Conservation (phyloP, 2,329 filamentous ascomycete species). For the Alternaria novae-zelandiae region DNA sequence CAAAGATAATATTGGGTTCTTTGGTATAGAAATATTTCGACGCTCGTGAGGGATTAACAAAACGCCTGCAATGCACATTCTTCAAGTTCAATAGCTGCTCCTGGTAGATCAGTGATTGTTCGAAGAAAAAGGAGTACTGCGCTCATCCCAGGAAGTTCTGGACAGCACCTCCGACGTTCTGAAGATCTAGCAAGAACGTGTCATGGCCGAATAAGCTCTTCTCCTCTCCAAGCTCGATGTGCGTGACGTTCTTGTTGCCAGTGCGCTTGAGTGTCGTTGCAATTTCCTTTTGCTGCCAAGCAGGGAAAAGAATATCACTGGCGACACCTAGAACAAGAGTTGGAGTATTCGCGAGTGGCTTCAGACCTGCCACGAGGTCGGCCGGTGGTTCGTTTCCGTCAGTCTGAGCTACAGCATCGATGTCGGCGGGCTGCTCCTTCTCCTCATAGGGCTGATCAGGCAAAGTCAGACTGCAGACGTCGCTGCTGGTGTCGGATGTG, state of each 20-base stretch:
- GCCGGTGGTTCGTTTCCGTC: slow-evolving; percentile 66
- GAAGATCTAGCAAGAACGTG: slow-evolving; percentile 89
- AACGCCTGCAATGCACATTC: slow-evolving; percentile 36
- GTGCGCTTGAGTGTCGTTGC: slow-evolving; percentile 78
- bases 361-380: slow-evolving; percentile 80
- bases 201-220: slow-evolving; percentile 95
- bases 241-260: slow-evolving; percentile 82
- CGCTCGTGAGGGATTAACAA: not conserved
- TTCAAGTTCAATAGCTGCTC: not conserved
- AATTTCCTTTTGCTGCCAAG: slow-evolving; percentile 97
- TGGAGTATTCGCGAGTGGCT: slow-evolving; percentile 74
- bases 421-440: slow-evolving; percentile 62
- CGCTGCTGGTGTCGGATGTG: slow-evolving; percentile 31
- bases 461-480: slow-evolving; percentile 79
- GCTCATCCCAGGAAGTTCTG: slow-evolving; percentile 74
- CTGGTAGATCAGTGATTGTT: not conserved
- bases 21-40: not conserved
- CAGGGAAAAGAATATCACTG: slow-evolving; percentile 94
- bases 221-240: slow-evolving; percentile 92
- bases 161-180: slow-evolving; percentile 87
- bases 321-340: slow-evolving; percentile 91
- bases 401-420: slow-evolving; percentile 36
- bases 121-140: not conserved
- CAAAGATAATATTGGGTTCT: not conserved
- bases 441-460: slow-evolving; percentile 88